Conservation (phyloP, 2,329 filamentous ascomycete species). For the Fusarium guadeloupense region DNA sequence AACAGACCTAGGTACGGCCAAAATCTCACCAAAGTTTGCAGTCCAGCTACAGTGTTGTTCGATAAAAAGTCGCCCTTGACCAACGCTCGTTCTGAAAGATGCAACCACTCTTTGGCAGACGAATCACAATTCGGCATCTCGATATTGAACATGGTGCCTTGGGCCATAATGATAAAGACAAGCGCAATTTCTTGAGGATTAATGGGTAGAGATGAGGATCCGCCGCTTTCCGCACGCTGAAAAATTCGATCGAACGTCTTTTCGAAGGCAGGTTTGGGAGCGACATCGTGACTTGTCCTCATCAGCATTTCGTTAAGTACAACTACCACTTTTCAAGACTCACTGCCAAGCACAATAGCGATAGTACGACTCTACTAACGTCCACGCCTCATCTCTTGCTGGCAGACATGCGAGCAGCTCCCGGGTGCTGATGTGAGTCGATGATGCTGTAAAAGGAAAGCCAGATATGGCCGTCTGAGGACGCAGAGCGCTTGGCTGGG, state of each 20-base stretch:
- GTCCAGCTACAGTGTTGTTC: neutral
- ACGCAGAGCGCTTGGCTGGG: neutral
- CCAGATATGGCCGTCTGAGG: neutral
- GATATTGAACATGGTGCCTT: constrained; percentile 12
- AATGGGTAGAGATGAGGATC: neutral
- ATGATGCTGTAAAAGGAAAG: neutral
- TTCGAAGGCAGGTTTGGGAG: constrained; percentile 1
- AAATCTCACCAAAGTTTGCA: constrained; percentile 4
- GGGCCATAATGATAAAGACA: constrained; percentile 9
- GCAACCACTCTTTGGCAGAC: constrained; percentile 7
- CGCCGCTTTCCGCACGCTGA: neutral
- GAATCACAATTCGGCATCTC: constrained; percentile 12
- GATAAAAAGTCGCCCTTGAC: constrained; percentile 7
- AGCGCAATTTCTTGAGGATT: constrained; percentile 3
- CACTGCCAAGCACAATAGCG: constrained; percentile 6
- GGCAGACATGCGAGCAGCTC: neutral
- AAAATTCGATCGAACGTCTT: constrained; percentile 4
- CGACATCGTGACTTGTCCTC: neutral
- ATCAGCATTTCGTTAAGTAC: too few species aligned
- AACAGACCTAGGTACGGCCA: neutral
- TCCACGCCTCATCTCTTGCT: neutral
- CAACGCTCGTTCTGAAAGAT: neutral
- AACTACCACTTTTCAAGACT: too few species aligned
- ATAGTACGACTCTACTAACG: constrained; percentile 1
- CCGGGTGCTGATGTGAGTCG: neutral